Evolutionary conservation across 495 filamentous ascomycete genomes (phyloP).

Genomic region (Annulohypoxylon maeteangense): DNA sequence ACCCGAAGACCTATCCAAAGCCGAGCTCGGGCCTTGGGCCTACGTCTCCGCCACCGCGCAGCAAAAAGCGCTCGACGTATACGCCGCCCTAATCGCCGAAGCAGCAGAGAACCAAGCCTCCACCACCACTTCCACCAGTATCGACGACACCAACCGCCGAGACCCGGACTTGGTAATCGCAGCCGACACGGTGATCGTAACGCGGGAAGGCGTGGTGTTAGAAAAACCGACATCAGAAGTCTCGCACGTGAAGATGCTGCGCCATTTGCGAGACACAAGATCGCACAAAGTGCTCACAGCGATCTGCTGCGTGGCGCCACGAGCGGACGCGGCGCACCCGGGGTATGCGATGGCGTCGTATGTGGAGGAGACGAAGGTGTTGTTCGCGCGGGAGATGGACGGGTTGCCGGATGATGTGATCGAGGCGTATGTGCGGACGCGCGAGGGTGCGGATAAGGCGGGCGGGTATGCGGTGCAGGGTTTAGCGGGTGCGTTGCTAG

Average conservation of each 20-base stretch:
- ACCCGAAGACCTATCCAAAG: slow-evolving; percentile 84
- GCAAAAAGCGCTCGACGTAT: slow-evolving; percentile 83
- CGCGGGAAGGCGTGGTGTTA: slow-evolving; percentile 75
- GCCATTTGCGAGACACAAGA: slow-evolving; percentile 75
- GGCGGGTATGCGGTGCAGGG: slow-evolving; percentile 96
- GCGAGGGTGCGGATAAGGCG: slow-evolving; percentile 96
- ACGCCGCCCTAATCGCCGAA: slow-evolving; percentile 72
- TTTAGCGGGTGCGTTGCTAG: slow-evolving; percentile 77
- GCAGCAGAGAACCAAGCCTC: slow-evolving; percentile 38
- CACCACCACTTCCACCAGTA: not conserved
- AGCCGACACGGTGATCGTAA: slow-evolving; percentile 91
- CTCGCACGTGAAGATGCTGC: slow-evolving; percentile 87
- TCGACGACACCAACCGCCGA: slow-evolving; percentile 25
- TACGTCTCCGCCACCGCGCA: slow-evolving; percentile 90
- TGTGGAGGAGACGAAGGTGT: slow-evolving; percentile 88
- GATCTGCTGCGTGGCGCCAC: slow-evolving; percentile 80
- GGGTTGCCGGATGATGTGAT: slow-evolving; percentile 74
- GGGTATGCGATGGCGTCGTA: slow-evolving; percentile 84
- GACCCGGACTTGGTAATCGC: slow-evolving; percentile 90
- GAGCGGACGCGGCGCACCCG: slow-evolving; percentile 77
- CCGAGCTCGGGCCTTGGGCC: slow-evolving; percentile 77
- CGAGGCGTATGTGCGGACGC: slow-evolving; percentile 84
- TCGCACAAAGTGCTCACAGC: slow-evolving; percentile 84
- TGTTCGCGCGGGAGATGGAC: slow-evolving; percentile 78
- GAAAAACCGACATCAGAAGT: slow-evolving; percentile 87